Base-by-base conservation (phyloP, 495 filamentous ascomycete species). In the Penicillium mononematosum region DNA sequence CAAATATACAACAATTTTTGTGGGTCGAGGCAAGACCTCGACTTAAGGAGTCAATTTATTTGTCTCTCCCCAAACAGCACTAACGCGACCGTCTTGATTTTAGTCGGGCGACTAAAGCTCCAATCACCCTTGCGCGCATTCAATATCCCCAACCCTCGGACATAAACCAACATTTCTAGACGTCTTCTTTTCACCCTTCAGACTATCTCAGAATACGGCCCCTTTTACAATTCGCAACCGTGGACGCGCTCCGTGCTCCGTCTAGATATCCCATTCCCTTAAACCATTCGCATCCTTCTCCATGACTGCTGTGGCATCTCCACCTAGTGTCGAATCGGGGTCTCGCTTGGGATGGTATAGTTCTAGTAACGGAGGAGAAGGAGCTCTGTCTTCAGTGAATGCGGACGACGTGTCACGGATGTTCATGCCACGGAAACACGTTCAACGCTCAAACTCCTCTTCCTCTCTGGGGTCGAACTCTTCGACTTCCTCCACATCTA, bases 261-360 rank as follows among this genome's bases (percentile, higher is more conserved):
- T 61, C 59, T 58, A 65, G 50, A 53, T 44, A 52, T 45, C 38
- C 44, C 56, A 49, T 48, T 59, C 36, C 32, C 38, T 54, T 41
- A 50, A 22, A 43, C 61, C 54, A 47, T 57, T 47, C 58, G 62
- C 65, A 69, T 72, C 70, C 64, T 78, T 77, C 72, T 76, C 75
- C 71, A 98, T 98, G 94, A 98, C 94, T 83, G 94, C 94, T 74
- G 93, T 98, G 75, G 94, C 92, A 68, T 90, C 85, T 77, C 91
- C 89, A 59, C 90, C 90, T 73, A 92, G 86, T 75, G 92, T 97
- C 73, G 86, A 92, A 78, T 81, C 83, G 67, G 81, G 79, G 69
- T 80, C 84, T 70, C 75, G 81, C 70, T 75, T 84, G 75, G 79
- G 77, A 81, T 83, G 81, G 82, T 78, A 78, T 62, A 69, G 71